Conservation (phyloP, 2,329 filamentous ascomycete species). For the Talaromyces albobiverticillius region DNA sequence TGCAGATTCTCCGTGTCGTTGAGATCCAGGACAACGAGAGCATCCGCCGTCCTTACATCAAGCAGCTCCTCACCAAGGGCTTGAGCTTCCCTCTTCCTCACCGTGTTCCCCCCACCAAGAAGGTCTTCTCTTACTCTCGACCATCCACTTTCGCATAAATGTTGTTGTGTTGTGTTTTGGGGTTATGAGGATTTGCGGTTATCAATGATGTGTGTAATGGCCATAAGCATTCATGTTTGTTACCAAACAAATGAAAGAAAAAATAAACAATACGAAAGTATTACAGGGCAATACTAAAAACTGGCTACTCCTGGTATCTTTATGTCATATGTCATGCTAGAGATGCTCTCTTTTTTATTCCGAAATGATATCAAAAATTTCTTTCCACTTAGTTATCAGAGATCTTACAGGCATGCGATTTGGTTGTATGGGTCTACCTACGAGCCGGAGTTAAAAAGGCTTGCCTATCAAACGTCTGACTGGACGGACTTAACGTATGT, state of each 20-base stretch:
- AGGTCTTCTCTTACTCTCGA: constrained; percentile 89
- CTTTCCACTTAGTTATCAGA: constrained; percentile 20
- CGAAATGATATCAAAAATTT: constrained; percentile 36
- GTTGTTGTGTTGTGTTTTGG: constrained; percentile 31
- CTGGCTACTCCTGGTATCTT: neutral
- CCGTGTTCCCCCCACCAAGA: constrained; percentile 79
- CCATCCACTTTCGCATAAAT: constrained; percentile 96
- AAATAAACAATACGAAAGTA: neutral
- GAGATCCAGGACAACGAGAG: constrained; percentile 93
- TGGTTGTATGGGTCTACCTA: too few relatives aligned
- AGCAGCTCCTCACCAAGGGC: constrained; percentile 91
- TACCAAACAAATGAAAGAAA: constrained; percentile 5
- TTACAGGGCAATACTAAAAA: neutral
- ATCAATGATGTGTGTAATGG: constrained; percentile 40
- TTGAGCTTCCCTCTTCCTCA: constrained; percentile 99
- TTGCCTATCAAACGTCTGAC: too few relatives aligned
- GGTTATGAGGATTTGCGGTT: constrained; percentile 36
- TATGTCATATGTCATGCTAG: constrained; percentile 34
- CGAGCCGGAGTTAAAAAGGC: too few relatives aligned
- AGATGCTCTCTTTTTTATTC: constrained; percentile 31
- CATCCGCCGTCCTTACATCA: constrained; percentile 98
- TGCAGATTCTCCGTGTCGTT: constrained; percentile 93
- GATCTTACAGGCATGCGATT: too few relatives aligned
- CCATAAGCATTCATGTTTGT: constrained; percentile 38
- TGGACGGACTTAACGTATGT: too few relatives aligned